Evolutionary conservation across 345 rosid species (phyloP), one percentile per base, ranked within the genome.

Genomic region (Bruguiera gymnorhiza): DNA sequence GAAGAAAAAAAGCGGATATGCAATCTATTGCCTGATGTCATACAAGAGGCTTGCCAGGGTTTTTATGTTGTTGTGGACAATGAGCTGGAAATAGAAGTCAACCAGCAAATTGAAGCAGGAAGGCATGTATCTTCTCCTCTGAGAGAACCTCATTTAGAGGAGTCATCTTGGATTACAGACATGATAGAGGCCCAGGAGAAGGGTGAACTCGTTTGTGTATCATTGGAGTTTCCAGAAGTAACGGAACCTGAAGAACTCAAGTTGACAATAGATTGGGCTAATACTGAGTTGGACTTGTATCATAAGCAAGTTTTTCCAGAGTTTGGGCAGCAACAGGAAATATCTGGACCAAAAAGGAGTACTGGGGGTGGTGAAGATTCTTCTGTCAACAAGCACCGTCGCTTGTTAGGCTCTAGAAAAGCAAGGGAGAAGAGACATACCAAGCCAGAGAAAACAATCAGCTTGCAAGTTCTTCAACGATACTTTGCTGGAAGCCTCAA

Each of bases 221-320:
- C 89, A 21, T 84, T 85, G 86, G 93, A 85, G 62, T 79, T 68
- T 68, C 83, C 77, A 63, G 79, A 85, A 74, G 85, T 65, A 43
- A 15, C 50, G 27, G 80, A 85, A 58, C 84, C 83, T 2, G 83
- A 77, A 81, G 93, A 83, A 39, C 83, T 87, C 76, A 84, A 76
- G 74, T 62, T 82, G 75, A 79, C 75, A 64, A 68, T 80, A 43
- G 75, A 78, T 43, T 77, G 82, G 90, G 85, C 83, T 70, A 71
- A 84, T 61, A 67, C 67, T 69, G 76, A 68, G 66, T 30, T 65
- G 58, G 85, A 74, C 54, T 58, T 66, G 39, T 55, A 52, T 65
- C 68, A 70, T 58, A 66, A 75, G 62, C 75, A 76, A 66, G 69
- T 68, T 62, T 72, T 82, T 76, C 53, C 86, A 66, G 89, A 73